Evolutionary conservation across 176 grass and related monocot species (phyloP), one percentile per base, ranked within the genome.

Genomic region (Hordeum marinum): DNA sequence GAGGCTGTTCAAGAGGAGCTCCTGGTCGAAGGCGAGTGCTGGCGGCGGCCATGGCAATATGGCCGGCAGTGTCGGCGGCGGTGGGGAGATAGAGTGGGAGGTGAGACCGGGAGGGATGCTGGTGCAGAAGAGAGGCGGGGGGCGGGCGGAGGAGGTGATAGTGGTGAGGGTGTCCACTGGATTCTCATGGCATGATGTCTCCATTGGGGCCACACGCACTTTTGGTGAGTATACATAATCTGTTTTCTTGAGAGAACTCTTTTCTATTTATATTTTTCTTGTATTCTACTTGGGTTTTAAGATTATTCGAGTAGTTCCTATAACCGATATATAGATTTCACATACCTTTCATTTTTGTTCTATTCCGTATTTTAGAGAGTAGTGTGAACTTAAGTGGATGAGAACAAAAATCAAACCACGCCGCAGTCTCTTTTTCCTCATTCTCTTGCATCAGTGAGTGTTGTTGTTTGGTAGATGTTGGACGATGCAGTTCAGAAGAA

Each of bases 81-180:
- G 81, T 3, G 69, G 70, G 52, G 86, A 99, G 78, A 99, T 99
- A 39, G 84, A 94, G 74, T 99, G 96, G 91, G 96, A 99, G 87
- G 31, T 99, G 85, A 83, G 93, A 72, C 96, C 93, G 0, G 96
- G 93, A 76, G 96, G 96, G 27, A 99, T 99, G 96, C 93, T 99
- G 65, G 96, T 99, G 81, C 93, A 96, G 91, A 99, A 99, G 90
- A 96, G 96, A 55, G 88, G 82, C 12, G 84, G 86, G 27, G 90
- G 80, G 55, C 79, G 79, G 2, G 78, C 27, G 12, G 86, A 89
- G 68, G 96, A 92, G 82, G 63, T 91, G 73, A 89, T 99, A 79
- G 24, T 42, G 1, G 90, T 96, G 63, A 90, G 93, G 81, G 88
- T 99, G 27, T 92, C 90, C 40, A 99, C 94, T 72, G 93, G 93